Evolutionary conservation across 2,329 filamentous ascomycete species (phyloP), one percentile per base, ranked within the genome.

Genomic region (Leptosphaerulina australis): DNA sequence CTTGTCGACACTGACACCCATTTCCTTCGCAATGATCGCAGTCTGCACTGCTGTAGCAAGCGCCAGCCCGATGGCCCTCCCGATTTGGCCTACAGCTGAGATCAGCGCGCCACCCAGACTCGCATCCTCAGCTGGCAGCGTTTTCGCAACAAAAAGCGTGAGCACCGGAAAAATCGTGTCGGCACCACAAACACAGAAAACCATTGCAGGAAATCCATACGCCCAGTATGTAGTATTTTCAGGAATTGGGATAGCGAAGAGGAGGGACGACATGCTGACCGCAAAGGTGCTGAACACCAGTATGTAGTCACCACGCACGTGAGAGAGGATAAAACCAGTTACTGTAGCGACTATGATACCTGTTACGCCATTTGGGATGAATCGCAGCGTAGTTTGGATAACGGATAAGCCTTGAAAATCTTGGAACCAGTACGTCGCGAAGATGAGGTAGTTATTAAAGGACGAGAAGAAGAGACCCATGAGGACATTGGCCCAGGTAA

Each of bases 351-450:
- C 81, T n/a, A 83, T 56, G 4, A 83, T 68, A 5, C 87, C 86
- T 6, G 76, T 76, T 0, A 86, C 75, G 8, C 86, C 86, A 0
- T 83, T 86, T 0, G 87, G 86, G 7, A 90, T 76, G 66, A 88
- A 90, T 3, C 85, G 83, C 7, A 89, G 67, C 10, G 85, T 88
- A 0, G 86, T 88, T 56, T 88, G 81, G n/a, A 88, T 74, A 0
- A 85, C 76, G 0, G 77, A 79, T 1, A 84, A 76, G 0, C 79
- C 81, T 59, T 86, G 84, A 65, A 82, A 88, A 56, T 86, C 80
- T 68, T 90, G 87, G 70, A 83, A 89, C 68, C 83, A 88, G 69
- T 86, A 89, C 4, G 87, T 90, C 1, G 84, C 81, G 60, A 81
- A 88, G 53, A 89, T 77, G 29, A 88, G 72, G 58, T 81, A 88